These are phyloP conservation scores for Calocybe cyanea DNA, from an alignment of 768 basidiomycete genomes.

Conservation along the genomic window DNA sequence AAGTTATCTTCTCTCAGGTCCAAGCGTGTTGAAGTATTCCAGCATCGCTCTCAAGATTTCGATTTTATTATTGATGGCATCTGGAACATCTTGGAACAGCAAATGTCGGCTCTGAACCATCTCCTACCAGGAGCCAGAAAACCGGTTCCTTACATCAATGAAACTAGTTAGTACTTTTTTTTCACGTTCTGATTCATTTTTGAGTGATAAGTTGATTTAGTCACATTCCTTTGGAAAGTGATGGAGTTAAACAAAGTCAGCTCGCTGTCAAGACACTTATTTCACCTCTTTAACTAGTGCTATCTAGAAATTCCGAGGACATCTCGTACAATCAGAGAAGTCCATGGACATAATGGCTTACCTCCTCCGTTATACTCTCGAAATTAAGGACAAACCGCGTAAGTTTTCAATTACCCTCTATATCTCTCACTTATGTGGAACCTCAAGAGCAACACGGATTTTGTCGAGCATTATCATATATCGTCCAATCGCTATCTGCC, in stretches of 20 bases:
- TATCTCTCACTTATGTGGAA: background rate
- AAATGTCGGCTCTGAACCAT: conserved; percentile 69
- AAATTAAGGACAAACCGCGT: conserved; percentile 95
- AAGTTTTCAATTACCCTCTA: conserved; percentile 22
- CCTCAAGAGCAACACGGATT: conserved; percentile 82
- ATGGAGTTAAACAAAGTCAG: conserved; percentile 88
- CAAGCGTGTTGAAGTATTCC: conserved; percentile 4
- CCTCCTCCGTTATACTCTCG: conserved; percentile 76
- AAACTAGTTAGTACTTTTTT: conserved; percentile 68
- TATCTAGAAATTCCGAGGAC: conserved; percentile 83
- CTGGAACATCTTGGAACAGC: conserved; percentile 63
- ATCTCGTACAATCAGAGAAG: conserved; percentile 76
- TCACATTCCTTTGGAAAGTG: conserved; percentile 86
- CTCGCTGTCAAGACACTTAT: background rate
- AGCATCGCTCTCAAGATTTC: conserved; percentile 93
- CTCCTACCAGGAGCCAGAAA: conserved; percentile 84
- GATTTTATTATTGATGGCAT: conserved; percentile 78
- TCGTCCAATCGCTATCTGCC: conserved; percentile 87
- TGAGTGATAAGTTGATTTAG: conserved; percentile 29
- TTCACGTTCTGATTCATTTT: background rate
- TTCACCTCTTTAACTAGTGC: conserved; percentile 1
- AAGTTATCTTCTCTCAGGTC: conserved; percentile 2
- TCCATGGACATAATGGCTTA: conserved; percentile 74
- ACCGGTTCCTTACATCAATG: conserved; percentile 76
- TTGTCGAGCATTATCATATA: conserved; percentile 85